Evolutionary conservation across 352 stramenopile genomes (phyloP), one percentile per base, ranked within the genome.

Genomic region (Phytophthora hybrid): DNA sequence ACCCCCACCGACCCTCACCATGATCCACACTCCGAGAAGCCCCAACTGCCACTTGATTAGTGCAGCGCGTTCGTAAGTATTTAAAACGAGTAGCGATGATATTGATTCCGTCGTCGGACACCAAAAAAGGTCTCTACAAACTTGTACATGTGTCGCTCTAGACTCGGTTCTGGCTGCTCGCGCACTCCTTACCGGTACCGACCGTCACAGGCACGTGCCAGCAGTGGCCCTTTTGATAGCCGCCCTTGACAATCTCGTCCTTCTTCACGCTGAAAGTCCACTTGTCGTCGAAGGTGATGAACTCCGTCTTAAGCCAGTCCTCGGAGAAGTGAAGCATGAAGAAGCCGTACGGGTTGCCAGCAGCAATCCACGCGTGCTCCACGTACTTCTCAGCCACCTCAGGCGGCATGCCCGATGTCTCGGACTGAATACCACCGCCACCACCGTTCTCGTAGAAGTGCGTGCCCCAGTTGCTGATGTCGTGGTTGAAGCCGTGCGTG

Each of bases 371-470:
- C 13, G 83, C 76, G 68, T 94, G 84, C 74, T 93, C 85, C 10
- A 95, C 85, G 65, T 91, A 95, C 71, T 91, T 93, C 66, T 91
- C 79, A 0, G 88, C 88, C 49, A 90, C 82, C 58, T 89, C 73
- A 56, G 87, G 88, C 29, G 88, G 88, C 61, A 89, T 73, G 14
- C 88, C 88, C 13, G 89, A 95, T n/a, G 88, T 93, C 73, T 97
- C 85, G 14, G 81, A 93, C 76, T 95, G 85, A 66, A 97, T 97
- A 34, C 90, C 90, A 67, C 90, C 90, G 19, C 90, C 90, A n/a
- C 81, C 90, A 32, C 88, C 90, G 69, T 97, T 97, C 68, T 97
- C 88, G 76, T 89, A 95, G 61, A 97, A 97, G 77, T 97, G 88
- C 13, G 88, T 94, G 44, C 90, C 90, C 90, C 90, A 95, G 44